Percentiles rank a stretch among this genome's conserved stretches.
phyloP scores from a whole-genome alignment of 805 yeast genomes.

The Saccharomycopsis schoenii region DNA sequence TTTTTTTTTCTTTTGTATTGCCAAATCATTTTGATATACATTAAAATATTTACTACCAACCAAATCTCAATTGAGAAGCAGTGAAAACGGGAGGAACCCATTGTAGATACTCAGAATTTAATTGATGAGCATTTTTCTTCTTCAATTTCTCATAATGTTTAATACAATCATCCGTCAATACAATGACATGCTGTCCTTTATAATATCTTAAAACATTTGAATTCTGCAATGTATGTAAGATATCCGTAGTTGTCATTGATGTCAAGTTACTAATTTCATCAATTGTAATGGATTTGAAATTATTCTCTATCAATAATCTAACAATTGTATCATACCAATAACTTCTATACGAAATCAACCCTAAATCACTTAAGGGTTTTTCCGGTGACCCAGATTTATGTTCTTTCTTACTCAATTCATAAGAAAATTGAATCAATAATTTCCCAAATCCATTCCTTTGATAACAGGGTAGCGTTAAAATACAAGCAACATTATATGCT shows the following conservation, averaged over 20 bases:
- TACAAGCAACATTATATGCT: constrained; percentile 93
- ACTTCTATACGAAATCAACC: constrained; percentile 86
- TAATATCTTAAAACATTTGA: constrained; percentile 82
- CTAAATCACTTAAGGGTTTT: constrained; percentile 92
- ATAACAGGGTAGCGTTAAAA: constrained; percentile 89
- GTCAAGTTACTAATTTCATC: constrained; percentile 84
- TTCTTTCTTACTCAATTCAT: constrained; percentile 80
- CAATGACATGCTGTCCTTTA: constrained; percentile 88
- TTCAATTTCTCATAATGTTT: constrained; percentile 59
- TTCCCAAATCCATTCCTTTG: constrained; percentile 94
- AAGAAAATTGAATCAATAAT: constrained; percentile 84
- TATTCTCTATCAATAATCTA: constrained; percentile 55
- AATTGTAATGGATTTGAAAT: constrained; percentile 58
- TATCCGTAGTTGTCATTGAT: constrained; percentile 94
- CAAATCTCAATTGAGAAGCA: constrained; percentile 91
- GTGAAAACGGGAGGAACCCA: constrained; percentile 97
- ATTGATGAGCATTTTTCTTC: constrained; percentile 62
- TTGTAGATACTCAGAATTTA: constrained; percentile 59
- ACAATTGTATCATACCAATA: constrained; percentile 92
- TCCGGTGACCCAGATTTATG: constrained; percentile 94
- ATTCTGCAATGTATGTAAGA: constrained; percentile 86
- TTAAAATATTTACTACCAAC: constrained; percentile 52
- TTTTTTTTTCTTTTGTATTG: neutral
- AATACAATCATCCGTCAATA: constrained; percentile 74
- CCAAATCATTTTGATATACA: neutral